Evolutionary conservation across 768 basidiomycete species (phyloP).

Genomic region (Amyloporia xantha): DNA sequence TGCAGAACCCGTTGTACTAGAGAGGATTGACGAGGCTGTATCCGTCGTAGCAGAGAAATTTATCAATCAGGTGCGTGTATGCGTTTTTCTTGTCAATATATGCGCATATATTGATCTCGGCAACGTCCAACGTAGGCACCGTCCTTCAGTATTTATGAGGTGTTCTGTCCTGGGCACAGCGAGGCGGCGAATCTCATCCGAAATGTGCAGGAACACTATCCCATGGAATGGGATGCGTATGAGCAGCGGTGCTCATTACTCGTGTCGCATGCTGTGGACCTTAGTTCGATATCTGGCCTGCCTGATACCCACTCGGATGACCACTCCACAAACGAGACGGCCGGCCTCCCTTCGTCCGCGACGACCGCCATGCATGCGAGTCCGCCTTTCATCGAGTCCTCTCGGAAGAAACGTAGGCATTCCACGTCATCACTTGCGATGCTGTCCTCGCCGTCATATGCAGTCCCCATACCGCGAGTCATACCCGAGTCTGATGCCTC

Average conservation of each 20-base stretch:
- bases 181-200: constrained; percentile 75
- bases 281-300: neutral
- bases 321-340: neutral
- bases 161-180: constrained; percentile 82
- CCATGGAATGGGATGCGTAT: constrained; percentile 76
- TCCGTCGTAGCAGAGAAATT: constrained; percentile 18
- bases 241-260: constrained; percentile 65
- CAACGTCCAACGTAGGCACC: constrained; percentile 44
- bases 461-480: neutral
- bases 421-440: constrained; percentile 12
- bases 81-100: neutral
- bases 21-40: constrained; percentile 20
- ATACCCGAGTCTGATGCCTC: neutral
- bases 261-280: constrained; percentile 25
- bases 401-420: constrained; percentile 15
- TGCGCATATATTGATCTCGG: neutral
- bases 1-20: constrained; percentile 6
- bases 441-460: neutral
- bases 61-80: constrained; percentile 18
- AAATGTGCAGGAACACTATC: constrained; percentile 53
- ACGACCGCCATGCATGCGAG: neutral
- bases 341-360: constrained; percentile 3
- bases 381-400: neutral
- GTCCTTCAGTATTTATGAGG: constrained; percentile 72
- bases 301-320: neutral